Conservation (phyloP, 2,329 filamentous ascomycete species). For the Nemania serpens region DNA sequence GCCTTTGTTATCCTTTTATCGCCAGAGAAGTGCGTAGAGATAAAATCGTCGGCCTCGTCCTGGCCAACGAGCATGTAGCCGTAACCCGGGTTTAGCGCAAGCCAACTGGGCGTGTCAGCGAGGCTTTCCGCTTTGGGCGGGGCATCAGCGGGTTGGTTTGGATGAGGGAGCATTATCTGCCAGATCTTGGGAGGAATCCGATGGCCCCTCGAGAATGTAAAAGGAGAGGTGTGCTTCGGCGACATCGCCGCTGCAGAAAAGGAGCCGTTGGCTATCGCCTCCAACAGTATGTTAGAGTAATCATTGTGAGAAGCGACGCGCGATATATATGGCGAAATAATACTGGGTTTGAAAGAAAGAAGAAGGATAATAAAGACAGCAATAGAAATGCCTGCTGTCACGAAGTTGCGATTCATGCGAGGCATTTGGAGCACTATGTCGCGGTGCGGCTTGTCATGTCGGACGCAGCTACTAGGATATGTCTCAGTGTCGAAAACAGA, state of each 20-base stretch:
- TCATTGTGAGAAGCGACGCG: background rate
- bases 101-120: conserved; percentile 32
- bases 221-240: conserved; percentile 1
- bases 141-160: conserved; percentile 1
- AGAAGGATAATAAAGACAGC: background rate
- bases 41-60: conserved; percentile 35
- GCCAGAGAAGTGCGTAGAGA: conserved; percentile 31
- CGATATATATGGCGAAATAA: background rate
- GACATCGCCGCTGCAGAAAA: background rate
- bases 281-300: background rate
- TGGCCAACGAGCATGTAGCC: conserved; percentile 37
- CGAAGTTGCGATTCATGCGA: background rate
- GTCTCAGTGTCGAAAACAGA: background rate
- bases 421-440: conserved; percentile 2
- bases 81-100: conserved; percentile 35
- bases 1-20: conserved; percentile 27
- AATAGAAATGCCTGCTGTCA: conserved; percentile 2
- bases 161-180: conserved; percentile 36
- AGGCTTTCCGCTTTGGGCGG: conserved; percentile 24
- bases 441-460: background rate
- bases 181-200: conserved; percentile 36
- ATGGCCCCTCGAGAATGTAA: conserved; percentile 13
- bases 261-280: background rate
- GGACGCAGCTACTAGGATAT: background rate
- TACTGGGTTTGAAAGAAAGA: conserved; percentile 3